Percentiles rank a stretch among this genome's conserved stretches.
Conservation (phyloP, 192 early-diverging fungal species). For the Piromyces finnis region DNA sequence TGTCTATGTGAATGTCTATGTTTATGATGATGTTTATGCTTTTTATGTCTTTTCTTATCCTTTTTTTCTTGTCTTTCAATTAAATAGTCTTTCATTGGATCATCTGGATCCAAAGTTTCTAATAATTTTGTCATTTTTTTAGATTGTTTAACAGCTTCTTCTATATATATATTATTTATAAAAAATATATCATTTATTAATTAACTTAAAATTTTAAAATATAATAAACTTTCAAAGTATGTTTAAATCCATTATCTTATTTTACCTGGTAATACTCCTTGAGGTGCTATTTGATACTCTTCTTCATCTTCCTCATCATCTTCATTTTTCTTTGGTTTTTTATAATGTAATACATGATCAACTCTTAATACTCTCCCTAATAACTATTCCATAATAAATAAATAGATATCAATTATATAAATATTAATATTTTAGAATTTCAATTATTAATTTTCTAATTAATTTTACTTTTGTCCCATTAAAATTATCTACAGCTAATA, state of each 20-base stretch:
- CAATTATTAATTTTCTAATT: no score
- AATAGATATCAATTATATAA: no score
- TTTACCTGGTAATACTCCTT: constrained; percentile 1
- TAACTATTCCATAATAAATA: no score
- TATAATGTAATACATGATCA: constrained; percentile 50
- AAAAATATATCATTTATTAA: no score
- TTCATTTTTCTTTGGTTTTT: constrained; percentile 32
- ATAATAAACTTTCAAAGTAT: no score
- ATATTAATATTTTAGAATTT: no score
- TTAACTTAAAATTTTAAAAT: no score
- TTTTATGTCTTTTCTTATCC: background rate
- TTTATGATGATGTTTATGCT: background rate
- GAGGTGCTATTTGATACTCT: background rate
- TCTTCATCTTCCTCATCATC: constrained; percentile 16
- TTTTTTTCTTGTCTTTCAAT: constrained; percentile 25
- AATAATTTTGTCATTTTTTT: constrained; percentile 11
- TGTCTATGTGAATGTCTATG: background rate
- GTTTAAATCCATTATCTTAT: no score
- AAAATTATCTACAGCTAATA: constrained; percentile 89
- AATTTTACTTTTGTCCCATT: constrained; percentile 49
- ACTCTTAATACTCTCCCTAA: constrained; percentile 44
- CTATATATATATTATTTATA: no score
- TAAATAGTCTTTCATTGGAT: constrained; percentile 55
- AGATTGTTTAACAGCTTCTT: constrained; percentile 12
- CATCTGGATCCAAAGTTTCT: constrained; percentile 36